Percentiles rank a stretch among this genome's conserved stretches.
Conservation (phyloP, 805 yeast genomes). For the Spathaspora arborariae region DNA sequence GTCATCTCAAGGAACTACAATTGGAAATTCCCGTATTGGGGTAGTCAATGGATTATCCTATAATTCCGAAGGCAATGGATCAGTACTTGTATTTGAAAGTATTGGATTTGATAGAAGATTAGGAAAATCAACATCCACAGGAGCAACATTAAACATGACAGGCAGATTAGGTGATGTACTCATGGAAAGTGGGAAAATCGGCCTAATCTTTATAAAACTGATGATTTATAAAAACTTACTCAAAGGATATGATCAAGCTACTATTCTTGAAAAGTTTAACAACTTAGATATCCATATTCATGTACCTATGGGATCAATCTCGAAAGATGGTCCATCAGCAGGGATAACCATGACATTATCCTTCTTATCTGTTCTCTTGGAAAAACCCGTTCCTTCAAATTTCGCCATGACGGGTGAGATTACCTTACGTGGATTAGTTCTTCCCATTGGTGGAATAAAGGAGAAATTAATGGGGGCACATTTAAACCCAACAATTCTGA, state of each 20-base stretch:
- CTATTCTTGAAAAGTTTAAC: slow-evolving; percentile 42
- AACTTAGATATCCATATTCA: slow-evolving; percentile 54
- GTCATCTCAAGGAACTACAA: slow-evolving; percentile 30
- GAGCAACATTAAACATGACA: slow-evolving; percentile 54
- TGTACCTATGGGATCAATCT: slow-evolving; percentile 47
- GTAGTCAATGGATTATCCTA: slow-evolving; percentile 86
- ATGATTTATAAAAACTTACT: slow-evolving; percentile 36
- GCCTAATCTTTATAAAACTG: slow-evolving; percentile 66
- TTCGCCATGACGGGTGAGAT: slow-evolving; percentile 89
- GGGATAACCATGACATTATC: slow-evolving; percentile 49
- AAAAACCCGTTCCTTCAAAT: slow-evolving; percentile 40
- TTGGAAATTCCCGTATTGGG: slow-evolving; percentile 55
- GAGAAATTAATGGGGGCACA: slow-evolving; percentile 81
- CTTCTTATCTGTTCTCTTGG: slow-evolving; percentile 41
- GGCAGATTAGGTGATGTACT: slow-evolving; percentile 82
- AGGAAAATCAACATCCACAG: slow-evolving; percentile 7
- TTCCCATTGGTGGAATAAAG: slow-evolving; percentile 79
- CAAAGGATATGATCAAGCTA: slow-evolving; percentile 23
- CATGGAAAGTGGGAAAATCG: slow-evolving; percentile 77
- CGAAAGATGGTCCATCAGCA: slow-evolving; percentile 46
- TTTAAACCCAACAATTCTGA: slow-evolving; percentile 45
- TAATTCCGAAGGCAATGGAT: slow-evolving; percentile 83
- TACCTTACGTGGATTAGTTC: slow-evolving; percentile 69
- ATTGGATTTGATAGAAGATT: slow-evolving; percentile 53
- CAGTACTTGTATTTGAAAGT: slow-evolving; percentile 75